Percentiles rank a stretch among this genome's conserved stretches.
These are phyloP conservation scores for Antrodiella citrinella DNA, from an alignment of 768 basidiomycete genomes.

Conservation along the genomic window DNA sequence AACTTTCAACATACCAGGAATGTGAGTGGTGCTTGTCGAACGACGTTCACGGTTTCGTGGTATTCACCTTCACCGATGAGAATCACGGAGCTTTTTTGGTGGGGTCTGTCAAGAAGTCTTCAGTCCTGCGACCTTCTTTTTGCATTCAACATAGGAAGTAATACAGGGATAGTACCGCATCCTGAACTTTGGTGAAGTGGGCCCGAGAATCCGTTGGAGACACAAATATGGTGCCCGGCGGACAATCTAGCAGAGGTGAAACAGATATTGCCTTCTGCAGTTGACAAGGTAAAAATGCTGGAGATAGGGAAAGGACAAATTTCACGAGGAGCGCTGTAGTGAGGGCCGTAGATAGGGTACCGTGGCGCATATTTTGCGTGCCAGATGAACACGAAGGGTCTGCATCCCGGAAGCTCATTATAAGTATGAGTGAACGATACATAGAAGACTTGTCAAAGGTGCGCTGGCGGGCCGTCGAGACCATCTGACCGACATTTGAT, in stretches of 20 bases:
- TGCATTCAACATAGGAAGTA: background rate
- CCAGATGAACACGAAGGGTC: background rate
- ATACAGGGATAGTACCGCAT: conserved; percentile 50
- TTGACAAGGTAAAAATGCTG: conserved; percentile 41
- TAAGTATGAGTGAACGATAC: background rate
- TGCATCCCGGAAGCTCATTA: background rate
- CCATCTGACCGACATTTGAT: background rate
- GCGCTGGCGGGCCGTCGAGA: background rate
- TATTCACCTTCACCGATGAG: conserved; percentile 54
- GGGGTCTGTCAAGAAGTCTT: conserved; percentile 26
- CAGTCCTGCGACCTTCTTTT: background rate
- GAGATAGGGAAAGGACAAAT: conserved; percentile 31
- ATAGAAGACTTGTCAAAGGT: background rate
- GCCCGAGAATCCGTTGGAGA: conserved; percentile 39
- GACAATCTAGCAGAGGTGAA: conserved; percentile 46
- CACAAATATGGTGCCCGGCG: conserved; percentile 51
- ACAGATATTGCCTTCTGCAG: conserved; percentile 32
- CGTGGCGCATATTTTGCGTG: background rate
- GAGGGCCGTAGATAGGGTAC: background rate
- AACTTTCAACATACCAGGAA: conserved; percentile 38
- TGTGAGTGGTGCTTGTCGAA: conserved; percentile 43
- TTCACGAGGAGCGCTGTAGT: background rate
- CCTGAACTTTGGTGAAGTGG: conserved; percentile 42
- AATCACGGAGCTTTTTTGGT: conserved; percentile 33
- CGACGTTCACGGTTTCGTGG: conserved; percentile 50